Evolutionary conservation across 208 protist species (phyloP), one percentile per base, ranked within the genome.

Genomic region (Leishmania braziliensis): DNA sequence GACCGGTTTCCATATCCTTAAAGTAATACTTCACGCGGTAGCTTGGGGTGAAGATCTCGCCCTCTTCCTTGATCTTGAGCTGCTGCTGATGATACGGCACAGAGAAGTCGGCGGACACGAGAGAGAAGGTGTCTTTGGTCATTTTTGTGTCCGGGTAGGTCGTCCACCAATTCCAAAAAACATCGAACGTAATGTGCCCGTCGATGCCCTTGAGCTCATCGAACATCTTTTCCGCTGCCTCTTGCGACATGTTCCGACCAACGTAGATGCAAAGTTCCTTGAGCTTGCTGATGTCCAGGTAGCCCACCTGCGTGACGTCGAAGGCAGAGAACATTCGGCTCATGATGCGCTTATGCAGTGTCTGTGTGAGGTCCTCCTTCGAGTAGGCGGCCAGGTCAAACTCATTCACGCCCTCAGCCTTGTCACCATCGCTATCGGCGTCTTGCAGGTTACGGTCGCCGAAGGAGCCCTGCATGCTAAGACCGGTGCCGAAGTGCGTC

Each of bases 11-110:
- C 20, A 97, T 66, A 71, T 97, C 92, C 76, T 93, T 95, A 82
- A 98, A 97, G 85, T 86, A 96, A 87, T 95, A 98, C 85, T 90
- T 88, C 36, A 98, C 91, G 69, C 95, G 95, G 93, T 97, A 98
- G 78, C 89, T 95, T n/a, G 95, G 94, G 16, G 95, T 98, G 84
- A 96, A 97, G 56, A 93, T 91, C 75, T 97, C 91, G 29, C 94
- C 94, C 39, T 92, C 88, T 81, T 97, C 93, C 63, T 87, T 84
- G 39, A 94, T 92, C 54, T 93, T 84, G 26, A 98, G 91, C 89
- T 98, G 95, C 88, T 96, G 93, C 84, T 97, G 95, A 68, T 97
- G 92, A 75, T 94, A 98, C 26, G 94, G 93, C 60, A 96, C 86
- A 8, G 92, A 90, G 87, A 98, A 98, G 84, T 96, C 89, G 14